Evolutionary conservation across 169 alveolate genomes (phyloP), one percentile per base, ranked within the genome.

Genomic region (Cyclospora cayetanensis): DNA sequence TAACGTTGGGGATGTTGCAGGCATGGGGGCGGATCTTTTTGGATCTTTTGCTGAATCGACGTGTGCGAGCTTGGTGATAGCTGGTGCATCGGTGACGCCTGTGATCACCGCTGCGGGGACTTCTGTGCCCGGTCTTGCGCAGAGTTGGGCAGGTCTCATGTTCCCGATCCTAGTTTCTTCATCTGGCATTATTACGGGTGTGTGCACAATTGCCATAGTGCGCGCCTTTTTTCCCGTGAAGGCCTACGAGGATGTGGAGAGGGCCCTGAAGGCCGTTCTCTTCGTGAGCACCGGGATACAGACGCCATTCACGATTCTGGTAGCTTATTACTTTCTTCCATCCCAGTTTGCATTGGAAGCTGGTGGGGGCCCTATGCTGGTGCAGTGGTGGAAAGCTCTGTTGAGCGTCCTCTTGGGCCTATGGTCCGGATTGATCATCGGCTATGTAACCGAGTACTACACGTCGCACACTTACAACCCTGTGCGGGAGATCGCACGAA

Each of bases 1-100:
- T 93, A 97, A 97, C 93, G 99, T 97, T 27, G 98, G 99, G 41
- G 98, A 97, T 90, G 95, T 97, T 66, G 99, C 98, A n/a, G 99
- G 99, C 50, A 96, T 97, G 98, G 99, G 99, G 27, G 97, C 99
- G 22, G 99, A 98, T 94, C 94, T 98, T 50, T 97, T 97, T 90
- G 99, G 98, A 15, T 97, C 99, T 55, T 93, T 97, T 46, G 98
- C 99, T 15, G 99, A 97, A 94, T 90, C 98, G 31, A 96, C 97
- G 66, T 97, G 99, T 79, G 99, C 99, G 46, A 98, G 98, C 53
- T 91, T 98, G 79, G 98, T 97, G 60, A 95, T 97, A 22, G 97
- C 98, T 15, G 96, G 98, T 3, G 93, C 97, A 9, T 94, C 96
- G 22, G 55, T 46, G 25, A 87, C 91, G 68, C 55, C 95, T 7